Conservation (phyloP, 2,329 filamentous ascomycete species). For the Aspergillus vadensis region DNA sequence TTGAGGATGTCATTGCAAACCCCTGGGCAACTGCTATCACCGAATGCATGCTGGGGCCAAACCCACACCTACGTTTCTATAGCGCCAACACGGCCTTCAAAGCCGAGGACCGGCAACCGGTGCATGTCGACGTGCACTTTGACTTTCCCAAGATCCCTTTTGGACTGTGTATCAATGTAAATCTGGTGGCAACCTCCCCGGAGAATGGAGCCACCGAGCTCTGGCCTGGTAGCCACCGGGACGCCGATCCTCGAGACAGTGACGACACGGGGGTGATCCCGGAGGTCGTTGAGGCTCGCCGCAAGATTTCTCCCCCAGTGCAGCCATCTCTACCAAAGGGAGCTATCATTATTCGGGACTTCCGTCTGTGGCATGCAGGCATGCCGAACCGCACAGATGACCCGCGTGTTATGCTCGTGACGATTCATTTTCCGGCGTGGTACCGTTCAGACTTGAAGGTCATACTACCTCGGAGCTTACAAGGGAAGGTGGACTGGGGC, state of each 20-base stretch:
- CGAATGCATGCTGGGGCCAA: slow-evolving; percentile 43
- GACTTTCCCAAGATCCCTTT: slow-evolving; percentile 55
- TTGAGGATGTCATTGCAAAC: slow-evolving; percentile 43
- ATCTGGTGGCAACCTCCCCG: slow-evolving; percentile 48
- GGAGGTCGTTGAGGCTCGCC: slow-evolving; percentile 35
- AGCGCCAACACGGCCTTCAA: slow-evolving; percentile 46
- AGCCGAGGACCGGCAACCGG: slow-evolving; percentile 42
- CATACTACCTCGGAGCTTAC: slow-evolving; percentile 33
- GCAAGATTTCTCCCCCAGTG: slow-evolving; percentile 37
- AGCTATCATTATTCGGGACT: slow-evolving; percentile 49
- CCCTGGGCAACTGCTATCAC: slow-evolving; percentile 40
- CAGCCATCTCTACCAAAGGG: slow-evolving; percentile 49
- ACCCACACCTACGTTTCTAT: slow-evolving; percentile 41
- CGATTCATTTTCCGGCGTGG: slow-evolving; percentile 44
- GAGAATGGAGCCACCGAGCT: slow-evolving; percentile 55
- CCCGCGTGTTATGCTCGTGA: slow-evolving; percentile 50
- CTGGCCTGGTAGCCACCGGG: slow-evolving; percentile 54
- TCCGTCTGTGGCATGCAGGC: slow-evolving; percentile 54
- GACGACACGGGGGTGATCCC: slow-evolving; percentile 32
- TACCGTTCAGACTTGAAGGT: slow-evolving; percentile 35
- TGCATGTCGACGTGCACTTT: slow-evolving; percentile 48
- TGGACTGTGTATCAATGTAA: slow-evolving; percentile 51
- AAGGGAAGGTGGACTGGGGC: slow-evolving; percentile 38
- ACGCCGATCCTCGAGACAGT: slow-evolving; percentile 33
- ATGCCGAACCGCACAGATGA: slow-evolving; percentile 50